Conservation (phyloP, 2,329 filamentous ascomycete genomes). For the Epichloe glyceriae region DNA sequence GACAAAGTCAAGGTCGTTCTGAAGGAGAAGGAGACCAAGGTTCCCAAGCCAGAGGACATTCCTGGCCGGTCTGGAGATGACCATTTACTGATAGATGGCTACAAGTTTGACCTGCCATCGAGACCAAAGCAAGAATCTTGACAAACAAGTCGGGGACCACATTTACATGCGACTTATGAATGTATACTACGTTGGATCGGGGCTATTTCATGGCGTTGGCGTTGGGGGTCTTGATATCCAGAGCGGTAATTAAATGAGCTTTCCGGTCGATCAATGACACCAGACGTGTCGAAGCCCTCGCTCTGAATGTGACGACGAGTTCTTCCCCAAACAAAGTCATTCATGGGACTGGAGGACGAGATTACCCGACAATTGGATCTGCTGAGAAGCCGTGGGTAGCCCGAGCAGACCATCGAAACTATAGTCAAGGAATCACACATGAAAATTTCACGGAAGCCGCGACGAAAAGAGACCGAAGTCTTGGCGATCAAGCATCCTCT, state of each 20-base stretch:
- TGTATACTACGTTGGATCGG: not conserved
- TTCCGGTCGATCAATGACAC: no score
- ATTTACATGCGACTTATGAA: not conserved
- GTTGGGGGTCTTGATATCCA: not conserved
- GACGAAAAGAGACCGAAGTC: slow-evolving; percentile 2
- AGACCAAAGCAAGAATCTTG: slow-evolving; percentile 3
- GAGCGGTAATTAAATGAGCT: no score
- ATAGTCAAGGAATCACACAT: not conserved
- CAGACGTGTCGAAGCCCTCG: no score
- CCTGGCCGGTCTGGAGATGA: slow-evolving; percentile 21
- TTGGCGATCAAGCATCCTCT: slow-evolving; percentile 92
- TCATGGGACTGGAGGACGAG: not conserved
- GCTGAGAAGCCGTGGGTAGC: no score
- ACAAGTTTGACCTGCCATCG: slow-evolving; percentile 26
- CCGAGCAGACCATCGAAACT: not conserved
- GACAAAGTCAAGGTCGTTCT: slow-evolving; percentile 35
- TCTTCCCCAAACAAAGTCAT: not conserved
- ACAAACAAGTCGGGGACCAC: not conserved
- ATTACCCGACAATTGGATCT: no score
- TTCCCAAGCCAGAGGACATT: slow-evolving; percentile 13
- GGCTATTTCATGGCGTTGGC: not conserved
- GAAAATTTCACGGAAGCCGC: not conserved
- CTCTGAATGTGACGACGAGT: not conserved
- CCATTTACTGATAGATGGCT: slow-evolving; percentile 38
- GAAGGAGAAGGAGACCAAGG: slow-evolving; percentile 32